Evolutionary conservation across 352 stramenopile genomes (phyloP).

Genomic region (Globisporangium parvum): DNA sequence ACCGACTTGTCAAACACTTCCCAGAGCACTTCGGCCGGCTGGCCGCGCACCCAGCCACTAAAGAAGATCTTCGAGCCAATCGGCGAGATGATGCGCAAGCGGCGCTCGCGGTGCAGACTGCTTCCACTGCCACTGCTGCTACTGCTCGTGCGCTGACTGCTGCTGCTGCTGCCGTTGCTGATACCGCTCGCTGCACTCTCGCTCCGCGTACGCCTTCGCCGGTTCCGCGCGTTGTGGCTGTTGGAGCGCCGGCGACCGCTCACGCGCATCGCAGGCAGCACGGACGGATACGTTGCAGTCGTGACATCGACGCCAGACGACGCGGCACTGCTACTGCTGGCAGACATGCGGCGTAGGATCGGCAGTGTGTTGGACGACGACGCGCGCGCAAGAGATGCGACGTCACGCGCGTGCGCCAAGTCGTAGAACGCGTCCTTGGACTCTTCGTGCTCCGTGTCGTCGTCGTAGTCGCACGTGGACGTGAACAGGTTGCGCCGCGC

Average conservation of each 20-base stretch:
- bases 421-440: constrained; percentile 9
- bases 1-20: constrained; percentile 66
- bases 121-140: constrained; percentile 16
- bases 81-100: constrained; percentile 49
- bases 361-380: constrained; percentile 10
- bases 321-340: neutral
- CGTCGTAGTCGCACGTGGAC: constrained; percentile 23
- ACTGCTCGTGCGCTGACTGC: constrained; percentile 22
- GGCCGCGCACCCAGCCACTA: constrained; percentile 66
- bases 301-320: constrained; percentile 1
- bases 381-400: constrained; percentile 9
- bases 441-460: constrained; percentile 33
- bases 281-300: constrained; percentile 10
- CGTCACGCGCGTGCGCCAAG: constrained; percentile 5
- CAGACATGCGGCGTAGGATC: constrained; percentile 4
- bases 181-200: constrained; percentile 25
- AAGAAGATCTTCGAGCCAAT: constrained; percentile 40
- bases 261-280: constrained; percentile 10
- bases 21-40: constrained; percentile 75
- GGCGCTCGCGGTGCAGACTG: constrained; percentile 18
- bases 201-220: constrained; percentile 27
- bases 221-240: constrained; percentile 20
- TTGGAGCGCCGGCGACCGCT: constrained; percentile 26
- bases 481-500: constrained; percentile 8
- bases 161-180: constrained; percentile 25